A percentile compares a stretch with the other conserved stretches of the same genome.
Conservation (phyloP, 768 basidiomycete genomes). For the Coprinellus micaceus region DNA sequence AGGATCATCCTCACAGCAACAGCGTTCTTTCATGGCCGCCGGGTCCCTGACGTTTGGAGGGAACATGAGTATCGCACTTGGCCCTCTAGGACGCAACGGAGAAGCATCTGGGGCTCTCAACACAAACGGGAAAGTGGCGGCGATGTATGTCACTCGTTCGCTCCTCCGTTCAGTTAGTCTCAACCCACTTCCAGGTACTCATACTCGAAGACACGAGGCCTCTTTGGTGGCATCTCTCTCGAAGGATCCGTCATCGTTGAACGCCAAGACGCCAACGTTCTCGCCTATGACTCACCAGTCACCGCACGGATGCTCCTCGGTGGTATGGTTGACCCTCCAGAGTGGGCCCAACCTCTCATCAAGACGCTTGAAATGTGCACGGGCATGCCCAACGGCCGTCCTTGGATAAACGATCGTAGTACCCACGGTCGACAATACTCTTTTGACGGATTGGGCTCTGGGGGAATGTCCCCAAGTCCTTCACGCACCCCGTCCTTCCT, state of each 20-base stretch:
- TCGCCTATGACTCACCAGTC: slow-evolving; percentile 75
- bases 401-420: slow-evolving; percentile 59
- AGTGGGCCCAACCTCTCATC: slow-evolving; percentile 76
- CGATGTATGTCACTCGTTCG: slow-evolving; percentile 58
- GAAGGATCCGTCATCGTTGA: slow-evolving; percentile 92
- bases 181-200: slow-evolving; percentile 57
- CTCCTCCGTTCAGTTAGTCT: slow-evolving; percentile 2
- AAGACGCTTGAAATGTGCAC: slow-evolving; percentile 71
- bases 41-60: slow-evolving; percentile 89
- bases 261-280: slow-evolving; percentile 86
- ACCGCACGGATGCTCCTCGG: slow-evolving; percentile 77
- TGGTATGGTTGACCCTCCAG: slow-evolving; percentile 68
- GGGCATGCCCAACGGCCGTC: slow-evolving; percentile 60
- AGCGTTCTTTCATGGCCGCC: slow-evolving; percentile 91
- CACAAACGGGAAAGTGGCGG: slow-evolving; percentile 82
- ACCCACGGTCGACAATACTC: slow-evolving; percentile 45
- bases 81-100: slow-evolving; percentile 92
- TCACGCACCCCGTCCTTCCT: slow-evolving; percentile 30
- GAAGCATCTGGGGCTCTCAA: slow-evolving; percentile 85
- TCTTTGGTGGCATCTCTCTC: slow-evolving; percentile 88
- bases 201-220: slow-evolving; percentile 87
- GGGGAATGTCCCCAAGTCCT: background rate
- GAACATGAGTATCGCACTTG: slow-evolving; percentile 84
- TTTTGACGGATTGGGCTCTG: slow-evolving; percentile 36
- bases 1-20: background rate